Conservation (phyloP, 1,284 basidiomycete genomes). For the Sutorius eximius region DNA sequence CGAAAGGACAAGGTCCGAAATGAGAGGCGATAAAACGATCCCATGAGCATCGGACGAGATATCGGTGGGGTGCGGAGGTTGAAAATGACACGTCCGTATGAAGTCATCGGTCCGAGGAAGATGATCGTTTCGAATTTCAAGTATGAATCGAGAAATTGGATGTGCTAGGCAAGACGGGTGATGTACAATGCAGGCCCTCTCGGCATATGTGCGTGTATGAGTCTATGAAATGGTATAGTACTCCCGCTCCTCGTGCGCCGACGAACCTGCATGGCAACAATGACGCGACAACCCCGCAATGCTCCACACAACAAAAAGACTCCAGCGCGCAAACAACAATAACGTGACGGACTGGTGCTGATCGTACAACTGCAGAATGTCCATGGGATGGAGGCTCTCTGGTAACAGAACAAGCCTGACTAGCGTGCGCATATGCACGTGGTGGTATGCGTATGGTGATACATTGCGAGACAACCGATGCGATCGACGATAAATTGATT, state of each 20-base stretch:
- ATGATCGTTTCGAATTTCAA: constrained; percentile 1
- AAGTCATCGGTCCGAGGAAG: constrained; percentile 31
- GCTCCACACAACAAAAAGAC: constrained; percentile 21
- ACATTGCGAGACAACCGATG: constrained; percentile 33
- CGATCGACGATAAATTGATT: constrained; percentile 32
- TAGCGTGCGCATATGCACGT: constrained; percentile 39
- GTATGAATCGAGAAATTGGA: constrained; percentile 4
- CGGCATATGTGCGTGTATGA: constrained; percentile 20
- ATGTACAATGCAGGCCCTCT: constrained; percentile 32
- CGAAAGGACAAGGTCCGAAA: constrained; percentile 30
- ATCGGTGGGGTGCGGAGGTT: constrained; percentile 15
- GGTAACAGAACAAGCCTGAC: constrained; percentile 9
- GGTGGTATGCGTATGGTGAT: constrained; percentile 35
- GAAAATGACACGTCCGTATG: constrained; percentile 15
- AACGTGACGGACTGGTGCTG: constrained; percentile 12
- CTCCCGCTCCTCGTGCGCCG: constrained; percentile 16
- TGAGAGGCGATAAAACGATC: not conserved
- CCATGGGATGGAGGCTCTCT: constrained; percentile 15
- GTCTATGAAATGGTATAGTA: constrained; percentile 19
- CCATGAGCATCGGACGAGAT: not conserved
- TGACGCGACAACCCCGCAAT: constrained; percentile 13
- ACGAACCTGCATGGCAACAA: constrained; percentile 26
- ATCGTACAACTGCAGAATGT: constrained; percentile 32
- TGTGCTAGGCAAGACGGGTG: constrained; percentile 4
- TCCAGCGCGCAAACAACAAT: constrained; percentile 8